Base-by-base conservation (phyloP, 805 yeast species). In the Yarrowia alimentaria region DNA sequence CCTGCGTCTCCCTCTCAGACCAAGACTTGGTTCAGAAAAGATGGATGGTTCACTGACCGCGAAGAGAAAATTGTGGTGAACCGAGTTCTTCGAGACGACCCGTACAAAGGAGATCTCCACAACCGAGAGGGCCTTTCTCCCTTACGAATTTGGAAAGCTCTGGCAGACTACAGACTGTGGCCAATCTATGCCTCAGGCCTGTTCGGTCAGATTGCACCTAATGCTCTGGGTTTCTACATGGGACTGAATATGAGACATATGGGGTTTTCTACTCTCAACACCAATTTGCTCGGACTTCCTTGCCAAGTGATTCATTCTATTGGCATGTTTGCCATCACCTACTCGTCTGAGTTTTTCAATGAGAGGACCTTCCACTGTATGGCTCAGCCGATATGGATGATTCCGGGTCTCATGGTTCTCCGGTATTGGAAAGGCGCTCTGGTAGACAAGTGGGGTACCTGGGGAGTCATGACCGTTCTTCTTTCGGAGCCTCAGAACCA, bases 21-120 rank as follows among this genome's bases (percentile, higher is more conserved):
- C 1, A 75, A 71, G 48, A 62, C 72, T 7, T 69, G 73, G 69
- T 73, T 66, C 56, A 68, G 75, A 32, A 69, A 68, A 10, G 70
- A 74, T 12, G 82, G 83, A 26, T 72, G 77, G 77, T 71, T 71
- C 55, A 72, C 75, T 12, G 77, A 76, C 1, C 64, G 76, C 29
- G 83, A 80, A 54, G 78, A 75, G 61, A 73, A 75, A 54, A 78
- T 80, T 51, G 66, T 79, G 28, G 83, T 78, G 37, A 79, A 79
- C 60, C 68, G 78, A 53, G 70, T 81, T 2, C 62, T 81, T 45
- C 64, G 84, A 56, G 85, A 81, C 60, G 86, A 81, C 58, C 85
- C 85, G 16, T 58, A 72, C 6, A 75, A 75, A 66, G 83, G 84
- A 19, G 83, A 78, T 55, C 77, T 79, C 83, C 70, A 79, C 60